Conservation (phyloP, 805 yeast species). For the Candida methanosorbosa region DNA sequence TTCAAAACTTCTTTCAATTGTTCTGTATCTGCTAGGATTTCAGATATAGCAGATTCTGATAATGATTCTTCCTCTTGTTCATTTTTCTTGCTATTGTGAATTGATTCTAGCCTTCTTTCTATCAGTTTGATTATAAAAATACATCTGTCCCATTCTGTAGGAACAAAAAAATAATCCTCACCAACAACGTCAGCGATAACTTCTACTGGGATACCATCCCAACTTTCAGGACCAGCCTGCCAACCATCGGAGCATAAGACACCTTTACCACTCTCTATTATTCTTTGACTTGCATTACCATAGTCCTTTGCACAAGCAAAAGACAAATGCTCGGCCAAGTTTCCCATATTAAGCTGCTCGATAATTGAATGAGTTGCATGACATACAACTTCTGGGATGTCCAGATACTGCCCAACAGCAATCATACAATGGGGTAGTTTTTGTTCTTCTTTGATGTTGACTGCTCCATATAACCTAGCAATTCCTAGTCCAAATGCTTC, state of each 20-base stretch:
- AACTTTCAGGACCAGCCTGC: conserved; percentile 33
- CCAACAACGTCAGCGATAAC: conserved; percentile 37
- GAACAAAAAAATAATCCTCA: conserved; percentile 43
- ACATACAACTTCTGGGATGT: conserved; percentile 35
- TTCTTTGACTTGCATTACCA: conserved; percentile 36
- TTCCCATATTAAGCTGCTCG: conserved; percentile 24
- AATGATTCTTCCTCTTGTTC: not conserved
- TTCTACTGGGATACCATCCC: conserved; percentile 38
- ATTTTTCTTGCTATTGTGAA: not conserved
- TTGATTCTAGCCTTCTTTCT: conserved; percentile 23
- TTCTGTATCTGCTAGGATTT: conserved; percentile 6
- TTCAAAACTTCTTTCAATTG: conserved; percentile 28
- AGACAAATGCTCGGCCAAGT: conserved; percentile 25
- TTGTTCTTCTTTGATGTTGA: conserved; percentile 23
- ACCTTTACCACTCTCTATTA: conserved; percentile 38
- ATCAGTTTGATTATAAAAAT: conserved; percentile 34
- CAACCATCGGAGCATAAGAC: conserved; percentile 40
- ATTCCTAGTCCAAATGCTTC: conserved; percentile 42
- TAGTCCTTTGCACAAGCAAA: conserved; percentile 37
- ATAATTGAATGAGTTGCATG: conserved; percentile 32
- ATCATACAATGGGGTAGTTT: conserved; percentile 33
- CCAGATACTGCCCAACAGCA: conserved; percentile 42
- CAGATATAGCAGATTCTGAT: too few species aligned
- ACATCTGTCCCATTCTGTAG: conserved; percentile 49
- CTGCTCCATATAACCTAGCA: conserved; percentile 37